Percentiles rank a stretch among this genome's conserved stretches.
phyloP scores from a whole-genome alignment of 345 rosid genomes.

The Eucalyptus tenuipes region DNA sequence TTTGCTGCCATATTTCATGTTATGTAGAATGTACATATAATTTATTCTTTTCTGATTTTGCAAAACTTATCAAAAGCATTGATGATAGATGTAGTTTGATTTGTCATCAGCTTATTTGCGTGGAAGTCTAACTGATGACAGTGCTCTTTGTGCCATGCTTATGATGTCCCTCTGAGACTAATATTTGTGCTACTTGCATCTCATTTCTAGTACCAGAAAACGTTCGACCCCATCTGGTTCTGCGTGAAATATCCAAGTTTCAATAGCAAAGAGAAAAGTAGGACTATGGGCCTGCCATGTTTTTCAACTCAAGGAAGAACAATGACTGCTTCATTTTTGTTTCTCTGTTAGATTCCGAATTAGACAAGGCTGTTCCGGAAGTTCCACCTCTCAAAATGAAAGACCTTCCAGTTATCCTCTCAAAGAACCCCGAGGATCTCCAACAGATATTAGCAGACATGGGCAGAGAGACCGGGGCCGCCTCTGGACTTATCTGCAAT shows the following conservation, averaged over 20 bases:
- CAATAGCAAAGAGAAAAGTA: neutral
- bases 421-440: constrained; percentile 1
- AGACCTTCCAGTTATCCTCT: constrained; percentile 18
- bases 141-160: neutral
- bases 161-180: neutral
- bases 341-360: neutral
- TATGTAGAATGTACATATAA: neutral
- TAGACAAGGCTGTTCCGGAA: constrained; percentile 5
- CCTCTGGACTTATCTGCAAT: constrained; percentile 20
- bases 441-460: neutral
- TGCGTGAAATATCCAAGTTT: neutral
- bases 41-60: neutral
- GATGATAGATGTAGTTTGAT: neutral
- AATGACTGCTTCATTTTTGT: neutral
- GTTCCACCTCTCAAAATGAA: constrained; percentile 24
- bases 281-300: neutral
- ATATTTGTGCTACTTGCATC: neutral
- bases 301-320: neutral
- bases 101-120: neutral
- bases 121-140: neutral
- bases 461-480: constrained; percentile 1
- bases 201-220: neutral
- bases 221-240: neutral
- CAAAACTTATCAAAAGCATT: neutral
- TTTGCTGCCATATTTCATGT: neutral